phyloP scores from a whole-genome alignment of 1,284 basidiomycete species.

The Porodaedalea pini region DNA sequence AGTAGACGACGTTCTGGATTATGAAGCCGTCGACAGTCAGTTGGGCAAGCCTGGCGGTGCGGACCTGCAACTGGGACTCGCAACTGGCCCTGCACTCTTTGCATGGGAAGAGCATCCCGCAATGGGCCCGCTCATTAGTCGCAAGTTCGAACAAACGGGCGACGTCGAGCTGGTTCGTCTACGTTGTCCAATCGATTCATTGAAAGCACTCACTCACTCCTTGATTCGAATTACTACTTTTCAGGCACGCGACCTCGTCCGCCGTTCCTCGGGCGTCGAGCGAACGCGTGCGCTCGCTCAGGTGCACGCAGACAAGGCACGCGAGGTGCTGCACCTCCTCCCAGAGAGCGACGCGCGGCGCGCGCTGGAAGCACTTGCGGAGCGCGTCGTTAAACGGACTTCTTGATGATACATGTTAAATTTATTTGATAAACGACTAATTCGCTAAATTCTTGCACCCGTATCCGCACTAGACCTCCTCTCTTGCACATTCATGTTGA shows the following conservation, averaged over 20 bases:
- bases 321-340: slow-evolving; percentile 65
- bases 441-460: background rate
- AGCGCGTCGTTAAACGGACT: slow-evolving; percentile 59
- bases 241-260: slow-evolving; percentile 75
- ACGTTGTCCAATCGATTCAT: slow-evolving; percentile 4
- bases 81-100: slow-evolving; percentile 91
- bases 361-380: slow-evolving; percentile 66
- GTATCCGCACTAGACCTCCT: background rate
- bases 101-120: slow-evolving; percentile 90
- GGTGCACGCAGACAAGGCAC: slow-evolving; percentile 77
- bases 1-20: slow-evolving; percentile 90
- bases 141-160: slow-evolving; percentile 79
- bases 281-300: slow-evolving; percentile 78
- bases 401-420: slow-evolving; percentile 30
- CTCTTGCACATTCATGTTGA: background rate
- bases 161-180: slow-evolving; percentile 80
- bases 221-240: background rate
- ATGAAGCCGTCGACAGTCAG: slow-evolving; percentile 61
- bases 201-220: slow-evolving; percentile 10
- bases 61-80: slow-evolving; percentile 83
- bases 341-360: slow-evolving; percentile 80
- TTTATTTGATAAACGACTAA: slow-evolving; percentile 11
- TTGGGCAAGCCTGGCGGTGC: slow-evolving; percentile 87
- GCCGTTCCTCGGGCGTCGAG: slow-evolving; percentile 71
- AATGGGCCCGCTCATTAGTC: slow-evolving; percentile 77